Evolutionary conservation across 305 asterid genomes (phyloP).

Genomic region (Rubia balearica): DNA sequence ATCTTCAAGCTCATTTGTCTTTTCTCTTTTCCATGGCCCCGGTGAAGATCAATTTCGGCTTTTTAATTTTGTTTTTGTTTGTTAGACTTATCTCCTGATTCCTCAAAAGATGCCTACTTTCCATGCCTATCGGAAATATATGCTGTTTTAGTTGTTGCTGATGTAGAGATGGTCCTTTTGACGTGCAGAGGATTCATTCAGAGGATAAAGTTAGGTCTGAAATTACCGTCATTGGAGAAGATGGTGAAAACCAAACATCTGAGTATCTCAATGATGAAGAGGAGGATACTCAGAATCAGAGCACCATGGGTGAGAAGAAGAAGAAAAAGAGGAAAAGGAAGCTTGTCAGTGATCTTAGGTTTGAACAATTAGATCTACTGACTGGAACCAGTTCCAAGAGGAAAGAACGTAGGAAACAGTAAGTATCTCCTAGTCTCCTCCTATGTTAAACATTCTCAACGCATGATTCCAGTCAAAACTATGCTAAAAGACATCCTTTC

Average conservation of each 20-base stretch:
- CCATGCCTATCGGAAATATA: neutral
- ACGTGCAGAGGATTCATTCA: conserved; percentile 29
- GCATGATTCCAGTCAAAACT: neutral
- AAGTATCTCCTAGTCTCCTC: conserved; percentile 23
- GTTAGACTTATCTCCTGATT: neutral
- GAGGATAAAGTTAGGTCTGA: conserved; percentile 31
- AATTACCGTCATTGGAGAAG: conserved; percentile 32
- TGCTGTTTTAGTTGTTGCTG: neutral
- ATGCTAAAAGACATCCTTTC: neutral
- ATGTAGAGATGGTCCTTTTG: neutral
- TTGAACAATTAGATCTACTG: conserved; percentile 34
- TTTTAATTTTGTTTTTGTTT: neutral
- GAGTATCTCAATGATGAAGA: conserved; percentile 22
- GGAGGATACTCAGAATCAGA: conserved; percentile 22
- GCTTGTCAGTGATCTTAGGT: conserved; percentile 64
- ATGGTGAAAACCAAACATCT: conserved; percentile 25
- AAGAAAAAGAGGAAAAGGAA: conserved; percentile 57
- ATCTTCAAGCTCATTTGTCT: neutral
- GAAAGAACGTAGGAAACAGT: conserved; percentile 84
- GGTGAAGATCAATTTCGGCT: neutral
- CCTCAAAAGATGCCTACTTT: conserved; percentile 3
- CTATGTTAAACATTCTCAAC: neutral
- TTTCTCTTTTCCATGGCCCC: neutral
- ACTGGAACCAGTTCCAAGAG: conserved; percentile 45
- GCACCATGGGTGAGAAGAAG: conserved; percentile 33